Percentiles rank a stretch among this genome's conserved stretches.
Conservation (phyloP, 805 yeast genomes). For the Hanseniaspora meyeri region DNA sequence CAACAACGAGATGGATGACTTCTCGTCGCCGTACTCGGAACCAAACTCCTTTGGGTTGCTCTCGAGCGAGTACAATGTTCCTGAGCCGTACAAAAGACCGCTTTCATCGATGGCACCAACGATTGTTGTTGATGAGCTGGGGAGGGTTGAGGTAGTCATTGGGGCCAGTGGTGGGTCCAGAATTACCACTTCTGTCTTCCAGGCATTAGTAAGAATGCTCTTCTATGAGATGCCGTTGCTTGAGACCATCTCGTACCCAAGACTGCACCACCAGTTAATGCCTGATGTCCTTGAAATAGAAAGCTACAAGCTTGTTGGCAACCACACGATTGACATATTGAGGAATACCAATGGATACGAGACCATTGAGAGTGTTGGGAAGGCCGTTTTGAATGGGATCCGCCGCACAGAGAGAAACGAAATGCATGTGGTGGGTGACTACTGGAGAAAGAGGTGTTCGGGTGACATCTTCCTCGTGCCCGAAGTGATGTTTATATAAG, state of each 20-base stretch:
- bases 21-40: constrained; percentile 44
- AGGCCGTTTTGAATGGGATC: constrained; percentile 50
- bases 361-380: constrained; percentile 32
- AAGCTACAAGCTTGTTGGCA: constrained; percentile 31
- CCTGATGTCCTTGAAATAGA: constrained; percentile 63
- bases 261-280: constrained; percentile 79
- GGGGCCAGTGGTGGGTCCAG: constrained; percentile 95
- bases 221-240: constrained; percentile 47
- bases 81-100: constrained; percentile 69
- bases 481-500: background rate
- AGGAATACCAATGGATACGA: constrained; percentile 40
- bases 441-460: constrained; percentile 72
- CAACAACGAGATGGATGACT: constrained; percentile 92
- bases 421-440: constrained; percentile 74
- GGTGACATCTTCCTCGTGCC: constrained; percentile 17
- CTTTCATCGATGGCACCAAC: constrained; percentile 74
- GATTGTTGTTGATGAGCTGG: constrained; percentile 39
- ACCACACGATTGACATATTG: constrained; percentile 27
- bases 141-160: constrained; percentile 49
- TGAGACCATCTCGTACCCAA: constrained; percentile 63
- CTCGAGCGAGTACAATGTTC: constrained; percentile 70
- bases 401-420: constrained; percentile 28
- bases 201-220: constrained; percentile 58
- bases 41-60: constrained; percentile 67
- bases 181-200: constrained; percentile 70